These are phyloP conservation scores for Talaromyces sp. DNA, from an alignment of 2,329 filamentous ascomycete genomes.

Conservation along the genomic window DNA sequence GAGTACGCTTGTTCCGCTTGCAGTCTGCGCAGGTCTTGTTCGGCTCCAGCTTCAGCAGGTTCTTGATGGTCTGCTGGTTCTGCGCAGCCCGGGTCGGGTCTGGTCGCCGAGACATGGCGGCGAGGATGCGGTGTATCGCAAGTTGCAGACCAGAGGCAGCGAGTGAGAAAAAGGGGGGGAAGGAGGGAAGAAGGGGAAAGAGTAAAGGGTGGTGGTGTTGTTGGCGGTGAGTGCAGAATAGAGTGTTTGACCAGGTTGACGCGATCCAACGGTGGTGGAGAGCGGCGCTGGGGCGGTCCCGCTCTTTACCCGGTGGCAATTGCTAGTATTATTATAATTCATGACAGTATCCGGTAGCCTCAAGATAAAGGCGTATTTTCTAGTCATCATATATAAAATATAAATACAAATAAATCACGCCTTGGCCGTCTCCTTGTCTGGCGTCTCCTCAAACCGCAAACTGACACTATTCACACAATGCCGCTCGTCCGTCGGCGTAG, in stretches of 20 bases:
- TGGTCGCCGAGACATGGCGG: conserved; percentile 45
- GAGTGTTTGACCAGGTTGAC: conserved; percentile 1
- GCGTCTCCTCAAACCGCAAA: conserved; percentile 72
- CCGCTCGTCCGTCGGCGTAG: conserved; percentile 85
- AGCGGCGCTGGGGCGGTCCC: neutral
- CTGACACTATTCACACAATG: conserved; percentile 96
- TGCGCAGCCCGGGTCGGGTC: conserved; percentile 83
- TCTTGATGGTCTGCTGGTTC: conserved; percentile 92
- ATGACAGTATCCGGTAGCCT: too few species aligned
- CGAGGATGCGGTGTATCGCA: neutral
- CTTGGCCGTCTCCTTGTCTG: conserved; percentile 29
- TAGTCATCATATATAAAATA: too few species aligned
- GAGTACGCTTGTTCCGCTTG: conserved; percentile 94
- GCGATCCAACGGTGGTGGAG: conserved; percentile 1
- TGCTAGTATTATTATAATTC: too few species aligned
- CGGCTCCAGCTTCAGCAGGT: conserved; percentile 82
- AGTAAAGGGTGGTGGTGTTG: neutral
- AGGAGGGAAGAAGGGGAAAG: neutral
- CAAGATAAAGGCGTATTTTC: neutral
- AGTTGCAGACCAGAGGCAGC: neutral
- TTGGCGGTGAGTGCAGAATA: conserved; percentile 7
- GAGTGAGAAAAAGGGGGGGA: neutral
- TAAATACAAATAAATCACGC: conserved; percentile 3
- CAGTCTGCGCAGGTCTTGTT: conserved; percentile 98
- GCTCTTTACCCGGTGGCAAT: neutral